Base-by-base conservation (phyloP, 768 basidiomycete species). In the Mycena alexandri region DNA sequence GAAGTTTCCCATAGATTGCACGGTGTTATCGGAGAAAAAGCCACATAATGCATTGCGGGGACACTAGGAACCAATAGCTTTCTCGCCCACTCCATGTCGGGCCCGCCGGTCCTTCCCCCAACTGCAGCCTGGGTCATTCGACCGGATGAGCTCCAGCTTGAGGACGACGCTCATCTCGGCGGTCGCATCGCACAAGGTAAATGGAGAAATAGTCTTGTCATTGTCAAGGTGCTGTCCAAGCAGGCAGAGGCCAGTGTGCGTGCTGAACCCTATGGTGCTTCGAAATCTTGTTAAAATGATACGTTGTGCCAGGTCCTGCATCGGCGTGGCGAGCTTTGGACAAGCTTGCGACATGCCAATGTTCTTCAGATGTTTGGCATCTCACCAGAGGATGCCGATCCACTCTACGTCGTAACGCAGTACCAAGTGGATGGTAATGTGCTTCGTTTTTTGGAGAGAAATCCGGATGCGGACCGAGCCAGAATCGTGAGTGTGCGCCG, bases 321-420 rank as follows among this genome's bases (percentile, higher is more conserved):
- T 36, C 58, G 43, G 24, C 74, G 71, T 9, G 67, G 62, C 21
- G 67, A 70, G 42, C 52, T 72, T 43, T 77, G 76, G 76, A 64
- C 71, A 22, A 65, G 62, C 29, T 54, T 72, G 47, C 54, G 53
- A 13, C 73, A 77, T 61, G 52, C 64, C 6, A 58, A 77, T 68
- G 73, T 77, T 29, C 67, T 72, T 16, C 69, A 71, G 57, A 68
- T 72, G 42, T 72, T 75, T 34, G 76, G 75, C 14, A 57, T 72
- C 16, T 73, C 71, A 41, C 69, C 72, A 46, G 29, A 41, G 54
- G 70, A 74, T 52, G 75, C 71, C 19, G 72, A 75, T 61, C 70
- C 76, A 12, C 65, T 71, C 41, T 75, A 70, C 29, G 47, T 74
- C 10, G 72, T 76, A 17, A 63, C 58, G 14, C 70, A 69, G 22